Percentiles rank a stretch among this genome's conserved stretches.
Evolutionary conservation across 306 rosid species (phyloP).

Genomic region (Gastrolobium villosum): DNA sequence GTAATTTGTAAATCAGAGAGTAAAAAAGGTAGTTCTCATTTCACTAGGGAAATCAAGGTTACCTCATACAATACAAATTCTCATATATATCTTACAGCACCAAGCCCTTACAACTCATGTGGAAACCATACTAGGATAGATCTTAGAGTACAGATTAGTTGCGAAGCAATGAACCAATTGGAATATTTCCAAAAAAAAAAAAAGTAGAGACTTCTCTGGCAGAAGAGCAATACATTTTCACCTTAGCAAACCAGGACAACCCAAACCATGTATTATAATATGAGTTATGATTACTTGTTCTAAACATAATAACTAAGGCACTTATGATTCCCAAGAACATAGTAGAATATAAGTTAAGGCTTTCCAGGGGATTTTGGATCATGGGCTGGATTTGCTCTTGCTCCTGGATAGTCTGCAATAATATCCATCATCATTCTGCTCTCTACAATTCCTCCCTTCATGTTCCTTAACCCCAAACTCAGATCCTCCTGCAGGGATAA

Average conservation of each 20-base stretch:
- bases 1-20: background rate
- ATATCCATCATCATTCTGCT: constrained; percentile 47
- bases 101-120: constrained; percentile 6
- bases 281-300: background rate
- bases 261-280: constrained; percentile 15
- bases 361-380: constrained; percentile 53
- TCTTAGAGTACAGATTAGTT: too few relatives aligned
- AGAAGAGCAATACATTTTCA: background rate
- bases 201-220: background rate
- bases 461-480: background rate
- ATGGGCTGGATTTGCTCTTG: constrained; percentile 54
- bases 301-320: background rate
- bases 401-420: constrained; percentile 43
- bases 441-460: constrained; percentile 33
- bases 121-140: constrained; percentile 16
- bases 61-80: background rate
- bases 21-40: background rate
- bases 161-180: too few relatives aligned
- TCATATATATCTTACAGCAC: constrained; percentile 22
- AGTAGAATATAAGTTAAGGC: constrained; percentile 6
- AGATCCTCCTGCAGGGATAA: constrained; percentile 41
- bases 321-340: constrained; percentile 1
- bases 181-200: too few relatives aligned
- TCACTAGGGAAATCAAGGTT: constrained; percentile 26
- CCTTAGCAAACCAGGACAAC: constrained; percentile 30